A percentile compares a stretch with the other conserved stretches of the same genome.
These are phyloP conservation scores for Pisolithus thermaeus DNA, from an alignment of 1,284 basidiomycete genomes.

Conservation along the genomic window DNA sequence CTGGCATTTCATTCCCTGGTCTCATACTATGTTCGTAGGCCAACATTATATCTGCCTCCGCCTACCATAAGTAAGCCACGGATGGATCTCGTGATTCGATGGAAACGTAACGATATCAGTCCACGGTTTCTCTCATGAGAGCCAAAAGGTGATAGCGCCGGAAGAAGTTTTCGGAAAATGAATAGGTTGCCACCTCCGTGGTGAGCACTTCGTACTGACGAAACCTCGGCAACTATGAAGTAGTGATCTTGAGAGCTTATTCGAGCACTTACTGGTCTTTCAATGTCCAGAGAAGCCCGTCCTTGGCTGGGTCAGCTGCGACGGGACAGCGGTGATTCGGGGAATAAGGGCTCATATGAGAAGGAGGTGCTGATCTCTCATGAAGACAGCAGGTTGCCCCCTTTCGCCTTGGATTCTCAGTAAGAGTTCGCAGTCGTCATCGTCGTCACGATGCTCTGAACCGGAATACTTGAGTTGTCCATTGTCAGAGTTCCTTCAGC, in stretches of 20 bases:
- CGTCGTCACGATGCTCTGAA: constrained; percentile 12
- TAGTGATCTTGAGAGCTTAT: not conserved
- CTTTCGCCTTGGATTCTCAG: constrained; percentile 39
- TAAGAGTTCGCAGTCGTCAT: constrained; percentile 24
- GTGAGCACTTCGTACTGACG: constrained; percentile 38
- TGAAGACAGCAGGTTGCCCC: constrained; percentile 36
- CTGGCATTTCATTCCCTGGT: not conserved
- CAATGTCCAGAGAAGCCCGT: constrained; percentile 26
- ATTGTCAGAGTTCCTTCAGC: constrained; percentile 29
- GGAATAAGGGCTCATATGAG: not conserved
- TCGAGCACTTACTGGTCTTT: constrained; percentile 21
- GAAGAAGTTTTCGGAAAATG: constrained; percentile 43
- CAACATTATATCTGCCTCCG: constrained; percentile 47
- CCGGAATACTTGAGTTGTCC: constrained; percentile 15
- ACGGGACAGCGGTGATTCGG: not conserved
- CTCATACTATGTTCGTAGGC: constrained; percentile 30
- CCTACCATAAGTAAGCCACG: constrained; percentile 46
- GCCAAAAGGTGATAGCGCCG: constrained; percentile 34
- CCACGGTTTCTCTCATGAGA: constrained; percentile 35
- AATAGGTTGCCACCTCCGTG: constrained; percentile 39
- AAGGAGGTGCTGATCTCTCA: constrained; percentile 32
- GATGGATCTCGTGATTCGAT: constrained; percentile 37
- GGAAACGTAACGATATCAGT: constrained; percentile 26
- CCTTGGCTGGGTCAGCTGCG: constrained; percentile 10
- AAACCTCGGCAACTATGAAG: constrained; percentile 19